phyloP scores from a whole-genome alignment of 805 yeast genomes.

The Candida chilensis region DNA sequence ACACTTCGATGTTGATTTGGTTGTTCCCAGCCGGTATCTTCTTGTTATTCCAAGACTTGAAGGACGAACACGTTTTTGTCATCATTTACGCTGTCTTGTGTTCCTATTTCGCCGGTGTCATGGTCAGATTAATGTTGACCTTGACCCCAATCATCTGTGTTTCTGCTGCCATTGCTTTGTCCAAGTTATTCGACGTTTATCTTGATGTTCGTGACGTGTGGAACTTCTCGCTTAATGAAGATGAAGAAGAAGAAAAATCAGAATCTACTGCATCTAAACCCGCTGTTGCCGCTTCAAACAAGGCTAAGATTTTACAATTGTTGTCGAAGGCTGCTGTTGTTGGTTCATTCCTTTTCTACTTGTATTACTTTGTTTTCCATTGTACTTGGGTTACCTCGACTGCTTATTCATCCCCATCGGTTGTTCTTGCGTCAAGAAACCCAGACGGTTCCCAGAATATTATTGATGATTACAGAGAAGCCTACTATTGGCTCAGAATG shows the following conservation, averaged over 20 bases:
- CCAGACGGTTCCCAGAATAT: constrained; percentile 80
- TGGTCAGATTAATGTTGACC: constrained; percentile 96
- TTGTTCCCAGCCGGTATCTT: constrained; percentile 97
- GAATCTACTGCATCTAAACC: constrained; percentile 1
- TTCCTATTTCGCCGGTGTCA: constrained; percentile 97
- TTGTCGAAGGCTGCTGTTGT: constrained; percentile 59
- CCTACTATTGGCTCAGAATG: constrained; percentile 98
- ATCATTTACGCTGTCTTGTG: constrained; percentile 89
- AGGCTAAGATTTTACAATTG: constrained; percentile 17
- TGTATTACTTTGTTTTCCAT: constrained; percentile 78
- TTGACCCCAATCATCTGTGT: constrained; percentile 95
- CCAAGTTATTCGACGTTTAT: constrained; percentile 77
- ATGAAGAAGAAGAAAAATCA: constrained; percentile 5
- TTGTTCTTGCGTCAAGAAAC: constrained; percentile 74
- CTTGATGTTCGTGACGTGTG: constrained; percentile 47
- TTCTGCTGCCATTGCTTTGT: constrained; percentile 80
- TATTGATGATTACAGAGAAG: constrained; percentile 97
- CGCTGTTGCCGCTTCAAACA: constrained; percentile 2
- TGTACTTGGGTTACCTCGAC: constrained; percentile 96
- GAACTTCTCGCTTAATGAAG: constrained; percentile 6
- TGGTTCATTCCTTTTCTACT: constrained; percentile 61
- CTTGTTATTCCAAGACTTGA: constrained; percentile 79
- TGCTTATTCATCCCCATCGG: constrained; percentile 97
- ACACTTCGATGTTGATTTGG: constrained; percentile 90
- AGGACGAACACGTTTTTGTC: constrained; percentile 88